Conservation (phyloP, 768 basidiomycete genomes). For the Suillus brevipes region DNA sequence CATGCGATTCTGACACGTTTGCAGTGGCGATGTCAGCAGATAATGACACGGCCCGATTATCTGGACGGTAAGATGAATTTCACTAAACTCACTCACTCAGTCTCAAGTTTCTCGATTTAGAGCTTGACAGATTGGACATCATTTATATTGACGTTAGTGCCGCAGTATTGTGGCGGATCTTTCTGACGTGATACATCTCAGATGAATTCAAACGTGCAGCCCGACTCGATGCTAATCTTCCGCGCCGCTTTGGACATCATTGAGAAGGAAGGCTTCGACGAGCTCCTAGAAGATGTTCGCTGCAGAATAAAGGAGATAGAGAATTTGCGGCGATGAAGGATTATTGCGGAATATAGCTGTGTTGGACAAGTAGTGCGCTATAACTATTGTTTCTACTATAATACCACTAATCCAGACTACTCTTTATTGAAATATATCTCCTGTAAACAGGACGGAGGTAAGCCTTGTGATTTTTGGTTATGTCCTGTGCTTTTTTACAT, state of each 20-base stretch:
- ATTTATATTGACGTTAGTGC: conserved; percentile 73
- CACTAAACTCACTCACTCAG: neutral
- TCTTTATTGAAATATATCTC: neutral
- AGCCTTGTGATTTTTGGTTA: neutral
- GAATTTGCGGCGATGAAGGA: conserved; percentile 47
- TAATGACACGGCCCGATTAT: conserved; percentile 86
- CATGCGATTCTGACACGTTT: conserved; percentile 8
- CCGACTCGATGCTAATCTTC: conserved; percentile 77
- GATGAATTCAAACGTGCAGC: conserved; percentile 74
- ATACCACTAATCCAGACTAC: neutral
- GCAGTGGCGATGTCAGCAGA: conserved; percentile 70
- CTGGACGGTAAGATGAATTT: conserved; percentile 55
- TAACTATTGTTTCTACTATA: neutral
- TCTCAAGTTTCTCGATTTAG: conserved; percentile 29
- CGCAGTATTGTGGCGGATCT: neutral
- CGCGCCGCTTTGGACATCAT: conserved; percentile 72
- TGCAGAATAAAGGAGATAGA: conserved; percentile 86
- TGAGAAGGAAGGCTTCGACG: conserved; percentile 75
- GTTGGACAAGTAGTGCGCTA: neutral
- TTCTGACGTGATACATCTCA: conserved; percentile 26
- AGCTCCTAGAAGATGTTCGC: conserved; percentile 69
- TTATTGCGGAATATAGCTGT: neutral
- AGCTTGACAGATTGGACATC: conserved; percentile 68
- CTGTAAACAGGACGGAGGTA: neutral
- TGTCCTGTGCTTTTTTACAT: neutral